phyloP scores from a whole-genome alignment of 805 yeast species.

The Kazachstania psychrophila region DNA sequence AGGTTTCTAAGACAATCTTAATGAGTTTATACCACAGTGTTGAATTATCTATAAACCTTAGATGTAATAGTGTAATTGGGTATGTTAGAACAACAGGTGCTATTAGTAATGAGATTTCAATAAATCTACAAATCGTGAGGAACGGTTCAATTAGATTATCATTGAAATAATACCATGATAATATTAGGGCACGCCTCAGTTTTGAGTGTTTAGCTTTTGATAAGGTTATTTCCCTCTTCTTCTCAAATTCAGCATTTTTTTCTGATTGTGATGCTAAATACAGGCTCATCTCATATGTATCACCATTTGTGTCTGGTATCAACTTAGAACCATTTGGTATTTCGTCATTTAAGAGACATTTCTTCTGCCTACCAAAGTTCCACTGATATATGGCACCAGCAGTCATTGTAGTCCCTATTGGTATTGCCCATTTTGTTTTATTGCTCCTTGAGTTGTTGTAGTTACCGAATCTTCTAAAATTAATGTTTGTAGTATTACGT shows the following conservation, averaged over 20 bases:
- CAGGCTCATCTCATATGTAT: slow-evolving; percentile 63
- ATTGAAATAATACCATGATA: slow-evolving; percentile 34
- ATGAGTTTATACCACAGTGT: slow-evolving; percentile 59
- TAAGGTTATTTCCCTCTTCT: background rate
- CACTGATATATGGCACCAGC: too few species aligned
- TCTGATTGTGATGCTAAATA: slow-evolving; percentile 53
- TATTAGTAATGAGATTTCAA: slow-evolving; percentile 33
- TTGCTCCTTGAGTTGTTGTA: too few species aligned
- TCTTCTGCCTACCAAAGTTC: too few species aligned
- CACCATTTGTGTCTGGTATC: slow-evolving; percentile 39
- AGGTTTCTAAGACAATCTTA: slow-evolving; percentile 60
- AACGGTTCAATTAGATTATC: slow-evolving; percentile 64
- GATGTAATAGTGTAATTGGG: slow-evolving; percentile 44
- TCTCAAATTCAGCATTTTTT: slow-evolving; percentile 6
- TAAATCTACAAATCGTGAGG: slow-evolving; percentile 55
- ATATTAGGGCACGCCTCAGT: slow-evolving; percentile 20
- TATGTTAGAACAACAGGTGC: slow-evolving; percentile 55
- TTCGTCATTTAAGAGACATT: too few species aligned
- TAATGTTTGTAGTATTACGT: too few species aligned
- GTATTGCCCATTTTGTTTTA: too few species aligned
- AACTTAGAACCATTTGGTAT: too few species aligned
- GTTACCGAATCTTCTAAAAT: too few species aligned
- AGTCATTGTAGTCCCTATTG: too few species aligned
- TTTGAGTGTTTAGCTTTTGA: background rate
- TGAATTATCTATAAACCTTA: slow-evolving; percentile 29